Percentiles rank a stretch among this genome's conserved stretches.
These are phyloP conservation scores for Entrophospora sp. DNA, from an alignment of 192 early-diverging fungal genomes.

Conservation along the genomic window DNA sequence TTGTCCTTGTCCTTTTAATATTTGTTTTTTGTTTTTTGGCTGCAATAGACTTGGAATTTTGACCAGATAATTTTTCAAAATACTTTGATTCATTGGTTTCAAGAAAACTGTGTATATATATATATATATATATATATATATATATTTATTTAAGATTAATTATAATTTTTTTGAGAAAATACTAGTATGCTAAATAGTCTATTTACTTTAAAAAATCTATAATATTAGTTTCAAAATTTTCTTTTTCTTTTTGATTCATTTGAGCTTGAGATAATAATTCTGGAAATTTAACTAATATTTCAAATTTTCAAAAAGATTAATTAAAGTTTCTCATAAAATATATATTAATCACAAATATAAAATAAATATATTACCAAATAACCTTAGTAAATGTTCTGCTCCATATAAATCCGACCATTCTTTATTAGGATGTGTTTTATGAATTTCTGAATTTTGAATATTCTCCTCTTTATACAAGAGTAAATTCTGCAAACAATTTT, in stretches of 20 bases:
- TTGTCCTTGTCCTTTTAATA: too few relatives aligned
- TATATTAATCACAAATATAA: not conserved
- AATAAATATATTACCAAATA: conserved; percentile 63
- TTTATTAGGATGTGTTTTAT: conserved; percentile 64
- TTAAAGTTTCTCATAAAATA: not conserved
- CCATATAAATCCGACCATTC: conserved; percentile 89
- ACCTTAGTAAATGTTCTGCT: conserved; percentile 85
- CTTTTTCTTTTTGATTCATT: not conserved
- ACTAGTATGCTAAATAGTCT: too few relatives aligned
- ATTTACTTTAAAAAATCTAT: conserved; percentile 10
- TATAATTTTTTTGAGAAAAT: too few relatives aligned
- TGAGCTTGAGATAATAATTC: not conserved
- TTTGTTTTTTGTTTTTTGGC: too few relatives aligned
- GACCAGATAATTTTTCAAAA: too few relatives aligned
- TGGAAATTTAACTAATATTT: not conserved
- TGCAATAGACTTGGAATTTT: too few relatives aligned
- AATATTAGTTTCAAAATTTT: not conserved
- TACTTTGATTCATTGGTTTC: too few relatives aligned
- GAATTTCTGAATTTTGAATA: conserved; percentile 70
- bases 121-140: too few relatives aligned
- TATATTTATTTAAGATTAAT: too few relatives aligned
- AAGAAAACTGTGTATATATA: too few relatives aligned
- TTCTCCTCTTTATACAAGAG: conserved; percentile 93
- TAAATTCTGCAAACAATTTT: too few relatives aligned
- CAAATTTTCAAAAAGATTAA: not conserved